Conservation (phyloP, 2,329 filamentous ascomycete species). For the Spiromastix sp. region DNA sequence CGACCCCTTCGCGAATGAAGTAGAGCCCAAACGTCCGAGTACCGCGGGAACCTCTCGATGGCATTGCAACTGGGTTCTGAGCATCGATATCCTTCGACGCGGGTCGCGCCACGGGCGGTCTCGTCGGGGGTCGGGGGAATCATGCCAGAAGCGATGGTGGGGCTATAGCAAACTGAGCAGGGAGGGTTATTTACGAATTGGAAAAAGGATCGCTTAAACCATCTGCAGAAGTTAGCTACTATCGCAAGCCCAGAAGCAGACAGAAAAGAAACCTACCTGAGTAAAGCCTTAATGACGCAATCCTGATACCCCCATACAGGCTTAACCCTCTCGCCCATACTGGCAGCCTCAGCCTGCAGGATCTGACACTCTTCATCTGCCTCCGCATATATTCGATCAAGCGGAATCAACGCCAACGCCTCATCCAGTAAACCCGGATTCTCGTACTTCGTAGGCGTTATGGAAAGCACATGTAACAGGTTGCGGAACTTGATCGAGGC, state of each 20-base stretch:
- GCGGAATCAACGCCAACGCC: slow-evolving; percentile 71
- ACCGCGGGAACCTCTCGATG: slow-evolving; percentile 84
- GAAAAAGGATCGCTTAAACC: slow-evolving; percentile 95
- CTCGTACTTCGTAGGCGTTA: slow-evolving; percentile 88
- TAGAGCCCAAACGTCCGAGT: slow-evolving; percentile 88
- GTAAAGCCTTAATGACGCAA: slow-evolving; percentile 78
- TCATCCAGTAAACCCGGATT: slow-evolving; percentile 92
- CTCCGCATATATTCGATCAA: slow-evolving; percentile 85
- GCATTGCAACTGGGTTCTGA: slow-evolving; percentile 63
- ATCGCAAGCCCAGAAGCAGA: slow-evolving; percentile 11
- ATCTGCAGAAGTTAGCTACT: slow-evolving; percentile 41
- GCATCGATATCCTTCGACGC: slow-evolving; percentile 86
- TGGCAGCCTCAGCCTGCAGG: slow-evolving; percentile 75
- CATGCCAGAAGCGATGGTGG: slow-evolving; percentile 74
- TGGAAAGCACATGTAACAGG: slow-evolving; percentile 72
- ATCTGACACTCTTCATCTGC: slow-evolving; percentile 91
- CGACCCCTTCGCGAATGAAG: slow-evolving; percentile 78
- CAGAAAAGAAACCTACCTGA: slow-evolving; percentile 50
- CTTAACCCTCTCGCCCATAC: slow-evolving; percentile 67
- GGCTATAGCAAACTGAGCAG: slow-evolving; percentile 70
- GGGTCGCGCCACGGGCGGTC: slow-evolving; percentile 71
- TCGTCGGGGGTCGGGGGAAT: slow-evolving; percentile 81
- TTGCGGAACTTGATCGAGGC: slow-evolving; percentile 67
- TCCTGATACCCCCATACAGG: slow-evolving; percentile 96
- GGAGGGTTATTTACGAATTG: slow-evolving; percentile 93